Conservation (phyloP, 306 rosid genomes). For the Notholithocarpus densiflorus region DNA sequence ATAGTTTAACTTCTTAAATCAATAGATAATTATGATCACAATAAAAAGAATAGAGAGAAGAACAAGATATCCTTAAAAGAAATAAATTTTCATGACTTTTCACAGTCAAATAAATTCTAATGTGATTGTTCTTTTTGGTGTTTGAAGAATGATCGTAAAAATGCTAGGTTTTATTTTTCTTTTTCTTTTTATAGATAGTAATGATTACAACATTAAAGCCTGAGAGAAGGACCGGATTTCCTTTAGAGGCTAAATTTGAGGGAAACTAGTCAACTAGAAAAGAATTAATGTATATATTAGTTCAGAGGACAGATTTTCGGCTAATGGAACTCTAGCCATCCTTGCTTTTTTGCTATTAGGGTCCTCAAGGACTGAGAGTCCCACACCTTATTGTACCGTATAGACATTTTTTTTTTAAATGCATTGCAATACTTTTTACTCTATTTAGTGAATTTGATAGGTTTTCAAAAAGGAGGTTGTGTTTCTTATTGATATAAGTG, state of each 20-base stretch:
- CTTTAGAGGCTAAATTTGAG: not conserved
- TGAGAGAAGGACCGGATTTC: not conserved
- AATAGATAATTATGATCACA: not conserved
- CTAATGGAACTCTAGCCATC: not conserved
- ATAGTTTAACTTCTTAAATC: not conserved
- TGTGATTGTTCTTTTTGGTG: no score
- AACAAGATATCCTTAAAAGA: not conserved
- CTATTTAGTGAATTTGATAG: slow-evolving; percentile 37
- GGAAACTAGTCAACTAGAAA: not conserved
- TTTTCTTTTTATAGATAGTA: not conserved
- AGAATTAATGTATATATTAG: not conserved
- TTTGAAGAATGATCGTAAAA: no score
- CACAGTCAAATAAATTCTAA: no score
- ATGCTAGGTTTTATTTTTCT: no score
- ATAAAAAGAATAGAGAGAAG: not conserved
- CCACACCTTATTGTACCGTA: not conserved
- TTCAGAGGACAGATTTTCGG: not conserved
- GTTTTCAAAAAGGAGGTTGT: slow-evolving; percentile 75
- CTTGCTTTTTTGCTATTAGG: not conserved
- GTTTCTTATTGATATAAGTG: slow-evolving; percentile 74
- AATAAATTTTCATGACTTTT: no score
- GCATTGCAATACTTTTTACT: not conserved
- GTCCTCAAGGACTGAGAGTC: not conserved
- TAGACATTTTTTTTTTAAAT: not conserved
- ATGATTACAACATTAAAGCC: not conserved